phyloP scores from a whole-genome alignment of 305 asterid genomes.

The Fraxinus baroniana region DNA sequence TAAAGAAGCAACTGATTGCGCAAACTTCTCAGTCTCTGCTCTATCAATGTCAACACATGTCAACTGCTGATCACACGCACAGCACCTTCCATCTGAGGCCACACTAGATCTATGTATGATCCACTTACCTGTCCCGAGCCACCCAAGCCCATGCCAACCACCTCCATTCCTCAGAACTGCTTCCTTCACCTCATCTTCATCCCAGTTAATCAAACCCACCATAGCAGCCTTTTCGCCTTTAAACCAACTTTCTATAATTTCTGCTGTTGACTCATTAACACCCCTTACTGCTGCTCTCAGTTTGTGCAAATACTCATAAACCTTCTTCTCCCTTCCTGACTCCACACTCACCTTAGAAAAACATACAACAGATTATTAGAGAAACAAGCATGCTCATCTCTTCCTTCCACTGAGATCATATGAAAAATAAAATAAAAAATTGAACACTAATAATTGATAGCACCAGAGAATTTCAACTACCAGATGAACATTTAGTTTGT shows the following conservation, averaged over 20 bases:
- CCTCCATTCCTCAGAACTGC: slow-evolving; percentile 65
- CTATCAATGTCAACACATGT: slow-evolving; percentile 74
- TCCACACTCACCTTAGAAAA: slow-evolving; percentile 64
- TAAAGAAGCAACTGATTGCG: slow-evolving; percentile 70
- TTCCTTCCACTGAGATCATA: not conserved
- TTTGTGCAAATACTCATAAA: slow-evolving; percentile 81
- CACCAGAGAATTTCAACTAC: not conserved
- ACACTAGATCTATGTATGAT: slow-evolving; percentile 44
- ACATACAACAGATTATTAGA: slow-evolving; percentile 9
- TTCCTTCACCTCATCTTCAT: slow-evolving; percentile 53
- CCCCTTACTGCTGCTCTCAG: slow-evolving; percentile 53
- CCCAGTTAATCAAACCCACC: slow-evolving; percentile 39
- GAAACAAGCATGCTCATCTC: not conserved
- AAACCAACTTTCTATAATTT: slow-evolving; percentile 67
- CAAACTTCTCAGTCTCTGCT: slow-evolving; percentile 72
- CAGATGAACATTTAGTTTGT: not conserved
- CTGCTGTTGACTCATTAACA: slow-evolving; percentile 59
- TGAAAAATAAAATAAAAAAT: not conserved
- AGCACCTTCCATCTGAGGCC: slow-evolving; percentile 56
- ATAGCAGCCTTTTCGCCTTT: slow-evolving; percentile 48
- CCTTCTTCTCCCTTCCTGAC: slow-evolving; percentile 54
- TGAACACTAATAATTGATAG: not conserved
- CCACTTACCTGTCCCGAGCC: slow-evolving; percentile 91
- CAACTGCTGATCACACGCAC: slow-evolving; percentile 57
- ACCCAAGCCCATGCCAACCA: slow-evolving; percentile 97